Evolutionary conservation across 345 rosid species (phyloP), one percentile per base, ranked within the genome.

Genomic region (Bruguiera parviflora): DNA sequence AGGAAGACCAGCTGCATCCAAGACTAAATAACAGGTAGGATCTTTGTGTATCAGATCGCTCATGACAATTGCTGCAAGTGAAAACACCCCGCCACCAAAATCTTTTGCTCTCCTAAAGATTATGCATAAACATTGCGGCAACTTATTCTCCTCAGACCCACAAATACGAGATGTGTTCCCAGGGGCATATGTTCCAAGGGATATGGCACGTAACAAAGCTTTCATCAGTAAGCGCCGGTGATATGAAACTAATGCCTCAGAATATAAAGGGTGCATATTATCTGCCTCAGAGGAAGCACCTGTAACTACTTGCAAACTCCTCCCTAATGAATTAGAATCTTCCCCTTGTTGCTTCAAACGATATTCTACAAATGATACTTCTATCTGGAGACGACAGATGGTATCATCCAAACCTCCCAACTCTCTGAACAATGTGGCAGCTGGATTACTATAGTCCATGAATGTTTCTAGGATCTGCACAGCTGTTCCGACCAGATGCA

Each of bases 11-110:
- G 89, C 90, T 20, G 90, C 91, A 79, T 94, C 96, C 70, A 94
- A 83, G 63, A 91, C 80, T 73, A 91, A 74, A 79, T 83, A 94
- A 78, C 95, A 85, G 18, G 96, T 94, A 66, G 96, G 98, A 75
- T 94, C 98, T 79, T 94, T 91, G 84, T 94, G 98, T 78, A 94
- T 91, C 69, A 91, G 85, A 83, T 94, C 97, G 81, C 98, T 91
- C 95, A 89, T 89, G 58, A 91, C 96, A 74, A 89, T 91, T 28
- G 95, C 96, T 37, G 98, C 95, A 82, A 91, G 98, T 19, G 98
- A 84, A 81, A 94, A 94, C 56, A 91, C 95, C 63, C 98, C 98
- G 51, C 98, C 98, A 58, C 98, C 96, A 63, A 91, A 94, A 81
- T 94, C 89, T 80, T 94, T 91, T 35, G 93, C 95, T 78, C 92